phyloP scores from a whole-genome alignment of 495 filamentous ascomycete species.

The Hypoxylon trugodes region DNA sequence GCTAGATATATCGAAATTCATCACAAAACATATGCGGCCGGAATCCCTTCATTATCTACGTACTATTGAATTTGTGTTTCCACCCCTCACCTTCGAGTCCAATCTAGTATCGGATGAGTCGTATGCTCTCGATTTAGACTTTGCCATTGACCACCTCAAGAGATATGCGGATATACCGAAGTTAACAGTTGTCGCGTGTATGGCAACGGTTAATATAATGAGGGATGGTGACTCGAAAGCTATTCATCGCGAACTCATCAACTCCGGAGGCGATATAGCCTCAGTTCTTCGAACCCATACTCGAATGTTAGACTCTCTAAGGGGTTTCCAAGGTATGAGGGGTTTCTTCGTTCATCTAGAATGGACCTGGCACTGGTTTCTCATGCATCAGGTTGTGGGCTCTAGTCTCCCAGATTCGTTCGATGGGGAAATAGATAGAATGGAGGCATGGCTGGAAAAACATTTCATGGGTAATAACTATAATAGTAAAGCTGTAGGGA shows the following conservation, averaged over 20 bases:
- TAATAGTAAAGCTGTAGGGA: conserved; percentile 5
- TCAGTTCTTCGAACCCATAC: neutral
- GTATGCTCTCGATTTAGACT: neutral
- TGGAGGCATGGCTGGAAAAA: conserved; percentile 14
- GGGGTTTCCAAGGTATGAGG: neutral
- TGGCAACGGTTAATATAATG: neutral
- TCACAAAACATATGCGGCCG: conserved; percentile 10
- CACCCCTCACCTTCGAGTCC: neutral
- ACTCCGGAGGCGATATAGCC: neutral
- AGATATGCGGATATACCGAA: neutral
- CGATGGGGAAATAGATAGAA: neutral
- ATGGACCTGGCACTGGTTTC: conserved; percentile 6
- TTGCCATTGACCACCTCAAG: conserved; percentile 8
- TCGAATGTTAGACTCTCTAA: neutral
- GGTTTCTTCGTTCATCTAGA: conserved; percentile 14
- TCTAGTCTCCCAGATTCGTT: neutral
- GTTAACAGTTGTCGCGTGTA: neutral
- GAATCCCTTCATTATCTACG: conserved; percentile 5
- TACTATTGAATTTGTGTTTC: conserved; percentile 1
- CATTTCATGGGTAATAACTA: conserved; percentile 13
- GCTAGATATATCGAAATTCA: conserved; percentile 7
- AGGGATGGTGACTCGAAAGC: neutral
- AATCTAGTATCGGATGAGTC: neutral
- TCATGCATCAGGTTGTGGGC: neutral
- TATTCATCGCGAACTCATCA: neutral